Evolutionary conservation across 169 alveolate species (phyloP), one percentile per base, ranked within the genome.

Genomic region (Plasmodium adleri): DNA sequence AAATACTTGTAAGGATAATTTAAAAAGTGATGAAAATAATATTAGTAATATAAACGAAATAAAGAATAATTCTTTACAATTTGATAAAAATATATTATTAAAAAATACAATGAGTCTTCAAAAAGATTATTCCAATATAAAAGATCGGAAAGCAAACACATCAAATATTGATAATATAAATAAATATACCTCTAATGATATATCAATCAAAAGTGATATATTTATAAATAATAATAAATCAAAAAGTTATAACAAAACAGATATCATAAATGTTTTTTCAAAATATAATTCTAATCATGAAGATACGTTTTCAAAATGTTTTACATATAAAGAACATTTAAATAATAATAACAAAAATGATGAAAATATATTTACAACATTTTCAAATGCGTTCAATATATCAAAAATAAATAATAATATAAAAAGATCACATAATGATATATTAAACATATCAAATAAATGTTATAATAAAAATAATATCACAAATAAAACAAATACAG

Each of bases 81-180:
- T 10, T 17, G 43, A 72, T n/a, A 70, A 64, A 64, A 67, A 66
- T 66, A 28, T 43, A 17, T 50, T 43, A 63, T 68, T 78, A 20
- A 78, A 78, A 66, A 67, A 78, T 54, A 64, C 74, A 1, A n/a
- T 39, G 43, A 78, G 58, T 17, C 52, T 59, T 43, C 63, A 78
- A 58, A 45, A 71, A 39, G 63, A 45, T 66, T 64, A 78, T 66
- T 17, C 47, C 47, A 74, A 45, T 74, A 43, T 28, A 47, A 52
- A 74, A 50, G 28, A 32, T 9, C 39, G 88, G 26, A 74, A 74
- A 60, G 10, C 74, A 10, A 60, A 74, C n/a, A 74, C 88, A 1
- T 8, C 47, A 7, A n/a, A 22, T 50, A 13, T 74, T 22, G 24
- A 74, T 15, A 20, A 58, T 24, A 22, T 74, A 20, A 3, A 22